phyloP scores from a whole-genome alignment of 2,329 filamentous ascomycete species.

The Chaetothyriales sp. region DNA sequence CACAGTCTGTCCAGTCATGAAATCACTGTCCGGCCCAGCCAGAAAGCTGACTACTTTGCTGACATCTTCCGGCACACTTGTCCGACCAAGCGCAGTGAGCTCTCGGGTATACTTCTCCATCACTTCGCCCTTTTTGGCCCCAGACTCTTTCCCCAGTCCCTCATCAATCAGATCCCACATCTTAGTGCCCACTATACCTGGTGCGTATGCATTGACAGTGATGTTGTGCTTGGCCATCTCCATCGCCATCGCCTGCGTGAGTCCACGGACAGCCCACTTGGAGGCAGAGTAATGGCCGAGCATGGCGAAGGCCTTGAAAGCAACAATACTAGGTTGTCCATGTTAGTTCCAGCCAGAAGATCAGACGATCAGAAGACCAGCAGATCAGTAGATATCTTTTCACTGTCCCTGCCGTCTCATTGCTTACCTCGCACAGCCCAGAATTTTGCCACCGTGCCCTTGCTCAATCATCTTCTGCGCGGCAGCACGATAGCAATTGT shows the following conservation, averaged over 20 bases:
- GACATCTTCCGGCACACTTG: constrained; percentile 48
- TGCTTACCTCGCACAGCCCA: constrained; percentile 24
- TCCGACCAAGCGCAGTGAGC: constrained; percentile 41
- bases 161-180: constrained; percentile 59
- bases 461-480: constrained; percentile 52
- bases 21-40: constrained; percentile 43
- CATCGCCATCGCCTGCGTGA: constrained; percentile 52
- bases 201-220: constrained; percentile 52
- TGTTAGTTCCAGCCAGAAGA: constrained; percentile 16
- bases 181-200: constrained; percentile 49
- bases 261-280: constrained; percentile 52
- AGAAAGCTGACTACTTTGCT: constrained; percentile 48
- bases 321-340: constrained; percentile 16
- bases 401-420: constrained; percentile 40
- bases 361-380: too few species aligned
- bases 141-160: constrained; percentile 38
- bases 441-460: constrained; percentile 34
- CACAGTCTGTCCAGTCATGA: constrained; percentile 51
- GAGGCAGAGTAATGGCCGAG: constrained; percentile 48
- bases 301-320: constrained; percentile 44
- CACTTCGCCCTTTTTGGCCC: constrained; percentile 36
- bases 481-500: constrained; percentile 48
- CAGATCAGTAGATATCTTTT: too few species aligned
- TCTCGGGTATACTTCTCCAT: constrained; percentile 41
- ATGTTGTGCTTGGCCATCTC: constrained; percentile 50